Evolutionary conservation across 2,329 filamentous ascomycete species (phyloP).

Genomic region (Penicillium olsonii): DNA sequence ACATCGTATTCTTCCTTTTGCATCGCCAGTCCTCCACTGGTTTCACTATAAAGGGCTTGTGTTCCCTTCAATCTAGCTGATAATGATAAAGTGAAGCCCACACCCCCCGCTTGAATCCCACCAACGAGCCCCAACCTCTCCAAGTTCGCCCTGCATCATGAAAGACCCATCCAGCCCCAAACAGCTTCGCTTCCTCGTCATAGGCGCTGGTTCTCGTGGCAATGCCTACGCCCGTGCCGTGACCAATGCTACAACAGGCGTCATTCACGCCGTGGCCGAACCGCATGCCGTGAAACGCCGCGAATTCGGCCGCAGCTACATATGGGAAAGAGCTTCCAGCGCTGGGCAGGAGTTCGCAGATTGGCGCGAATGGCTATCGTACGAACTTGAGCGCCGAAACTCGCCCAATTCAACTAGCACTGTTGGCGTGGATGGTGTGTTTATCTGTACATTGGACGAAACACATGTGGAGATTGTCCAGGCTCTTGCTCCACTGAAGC

Average conservation of each 20-base stretch:
- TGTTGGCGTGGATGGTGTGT: conserved; percentile 63
- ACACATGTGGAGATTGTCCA: conserved; percentile 81
- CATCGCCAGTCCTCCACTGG: not conserved
- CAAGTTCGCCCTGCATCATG: not conserved
- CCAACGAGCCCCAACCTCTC: not conserved
- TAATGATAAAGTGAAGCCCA: conserved; percentile 25
- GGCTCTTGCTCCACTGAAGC: conserved; percentile 65
- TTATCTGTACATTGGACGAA: conserved; percentile 81
- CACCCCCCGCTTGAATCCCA: not conserved
- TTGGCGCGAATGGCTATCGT: conserved; percentile 76
- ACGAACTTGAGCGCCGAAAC: conserved; percentile 65
- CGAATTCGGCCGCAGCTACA: conserved; percentile 68
- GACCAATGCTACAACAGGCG: conserved; percentile 62
- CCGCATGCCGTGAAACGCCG: conserved; percentile 75
- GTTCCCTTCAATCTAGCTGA: not conserved
- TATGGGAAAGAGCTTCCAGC: conserved; percentile 63
- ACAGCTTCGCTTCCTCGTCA: conserved; percentile 68
- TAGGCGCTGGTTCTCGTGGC: conserved; percentile 81
- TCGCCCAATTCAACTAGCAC: conserved; percentile 42
- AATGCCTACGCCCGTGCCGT: conserved; percentile 72
- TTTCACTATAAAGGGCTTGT: not conserved
- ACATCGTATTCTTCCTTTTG: conserved; percentile 1
- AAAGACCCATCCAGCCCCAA: conserved; percentile 5
- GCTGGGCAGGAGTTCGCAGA: conserved; percentile 69
- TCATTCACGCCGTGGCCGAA: conserved; percentile 78